Evolutionary conservation across 164 flowering plant genomes (phyloP), one percentile per base, ranked within the genome.

Genomic region (Stephania cephalantha): DNA sequence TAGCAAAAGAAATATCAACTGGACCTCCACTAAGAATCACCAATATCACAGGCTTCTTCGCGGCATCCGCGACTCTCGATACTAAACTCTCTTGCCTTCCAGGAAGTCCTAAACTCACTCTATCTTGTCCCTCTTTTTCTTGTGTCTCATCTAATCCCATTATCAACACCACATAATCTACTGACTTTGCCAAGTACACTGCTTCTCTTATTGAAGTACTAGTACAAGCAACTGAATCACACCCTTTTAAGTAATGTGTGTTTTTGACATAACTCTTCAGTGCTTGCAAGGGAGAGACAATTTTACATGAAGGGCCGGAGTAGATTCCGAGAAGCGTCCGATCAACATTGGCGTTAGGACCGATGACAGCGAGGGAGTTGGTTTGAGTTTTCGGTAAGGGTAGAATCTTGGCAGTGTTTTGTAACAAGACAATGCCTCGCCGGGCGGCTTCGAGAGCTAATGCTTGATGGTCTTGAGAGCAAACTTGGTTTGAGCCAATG

Each of bases 11-110:
- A 72, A 93, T 75, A 79, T 91, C 98, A 71, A 91, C 83, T 4
- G 97, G 94, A n/a, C 94, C 94, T 48, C 95, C 98, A 67, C 85
- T 80, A 5, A 90, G 73, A 70, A 94, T 69, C 73, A 92, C 97
- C 76, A 94, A 73, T 30, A 88, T 69, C n/a, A 91, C 85, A 0
- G 96, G 96, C 71, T 81, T 86, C 84, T 83, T 90, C 1, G 97
- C 86, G 29, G 86, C 91, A 22, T 75, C 71, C 2, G 96, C 87
- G 17, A 92, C 89, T 0, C 74, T 74, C 0, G 55, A 71, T 70
- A 94, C 83, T 20, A 94, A 87, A 71, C 55, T 75, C 75, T 82
- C 82, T 76, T 94, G 98, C 81, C 79, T 73, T 18, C 97, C 96
- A 0, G 98, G 98, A 1, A 94, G 89, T 46, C 67, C 69, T 77